Conservation (phyloP, 1,139 yeast species). For the Candida anutae region DNA sequence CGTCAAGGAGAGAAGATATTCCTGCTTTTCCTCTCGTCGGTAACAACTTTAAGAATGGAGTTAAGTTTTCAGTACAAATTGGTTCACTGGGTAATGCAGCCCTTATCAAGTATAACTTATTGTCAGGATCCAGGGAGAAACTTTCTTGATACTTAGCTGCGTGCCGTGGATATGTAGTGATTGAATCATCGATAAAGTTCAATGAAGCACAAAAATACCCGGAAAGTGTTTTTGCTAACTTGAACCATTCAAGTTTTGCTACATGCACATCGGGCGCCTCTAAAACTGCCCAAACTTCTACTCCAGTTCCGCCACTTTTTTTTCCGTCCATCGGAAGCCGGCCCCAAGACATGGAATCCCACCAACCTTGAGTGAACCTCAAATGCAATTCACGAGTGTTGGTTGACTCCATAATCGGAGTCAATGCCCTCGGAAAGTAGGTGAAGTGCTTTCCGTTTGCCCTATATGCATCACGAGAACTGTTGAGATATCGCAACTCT, state of each 20-base stretch:
- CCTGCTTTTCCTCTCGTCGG: constrained; percentile 96
- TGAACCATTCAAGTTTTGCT: constrained; percentile 63
- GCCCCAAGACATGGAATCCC: constrained; percentile 92
- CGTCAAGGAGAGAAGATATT: constrained; percentile 75
- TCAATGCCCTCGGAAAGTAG: constrained; percentile 73
- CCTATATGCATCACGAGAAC: constrained; percentile 13
- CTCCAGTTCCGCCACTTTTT: constrained; percentile 89
- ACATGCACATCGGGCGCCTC: constrained; percentile 51
- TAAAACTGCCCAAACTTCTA: constrained; percentile 83
- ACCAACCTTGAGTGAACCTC: constrained; percentile 90
- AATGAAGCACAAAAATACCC: constrained; percentile 95
- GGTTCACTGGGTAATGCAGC: constrained; percentile 96
- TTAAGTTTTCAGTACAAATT: constrained; percentile 91
- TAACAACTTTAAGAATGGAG: constrained; percentile 82
- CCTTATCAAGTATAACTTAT: constrained; percentile 51
- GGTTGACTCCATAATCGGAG: constrained; percentile 65
- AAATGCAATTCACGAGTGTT: constrained; percentile 71
- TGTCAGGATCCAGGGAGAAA: constrained; percentile 15
- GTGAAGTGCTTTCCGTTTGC: constrained; percentile 44
- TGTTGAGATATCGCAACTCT: constrained; percentile 23
- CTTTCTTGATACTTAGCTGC: constrained; percentile 7
- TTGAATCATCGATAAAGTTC: constrained; percentile 75
- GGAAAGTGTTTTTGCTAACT: constrained; percentile 67
- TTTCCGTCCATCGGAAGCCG: constrained; percentile 64
- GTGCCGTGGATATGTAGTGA: constrained; percentile 64